These are phyloP conservation scores for Colletotrichum musicola DNA, from an alignment of 2,329 filamentous ascomycete species.

Conservation along the genomic window DNA sequence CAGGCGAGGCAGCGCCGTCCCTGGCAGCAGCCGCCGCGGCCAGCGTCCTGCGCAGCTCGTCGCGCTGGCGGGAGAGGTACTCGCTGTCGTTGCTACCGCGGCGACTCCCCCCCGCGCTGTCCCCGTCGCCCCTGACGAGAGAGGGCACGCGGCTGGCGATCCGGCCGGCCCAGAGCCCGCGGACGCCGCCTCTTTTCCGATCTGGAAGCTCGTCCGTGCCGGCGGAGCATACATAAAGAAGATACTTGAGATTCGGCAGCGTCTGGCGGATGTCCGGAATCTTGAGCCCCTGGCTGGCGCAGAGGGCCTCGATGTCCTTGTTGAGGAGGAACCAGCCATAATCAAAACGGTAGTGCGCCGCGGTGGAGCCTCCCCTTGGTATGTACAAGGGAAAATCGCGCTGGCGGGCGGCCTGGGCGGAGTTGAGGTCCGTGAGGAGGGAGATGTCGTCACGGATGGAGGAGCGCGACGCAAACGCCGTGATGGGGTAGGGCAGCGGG, in stretches of 20 bases:
- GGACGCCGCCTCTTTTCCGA: slow-evolving; percentile 71
- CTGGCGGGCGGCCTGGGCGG: slow-evolving; percentile 55
- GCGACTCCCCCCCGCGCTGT: slow-evolving; percentile 54
- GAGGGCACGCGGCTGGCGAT: slow-evolving; percentile 50
- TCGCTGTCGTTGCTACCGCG: slow-evolving; percentile 61
- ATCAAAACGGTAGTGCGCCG: slow-evolving; percentile 90
- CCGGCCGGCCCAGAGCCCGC: slow-evolving; percentile 67
- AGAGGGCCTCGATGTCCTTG: slow-evolving; percentile 86
- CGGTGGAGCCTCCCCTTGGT: slow-evolving; percentile 69
- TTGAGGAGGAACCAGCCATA: slow-evolving; percentile 98
- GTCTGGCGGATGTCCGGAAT: slow-evolving; percentile 93
- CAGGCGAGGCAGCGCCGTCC: slow-evolving; percentile 41
- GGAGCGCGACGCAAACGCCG: slow-evolving; percentile 78
- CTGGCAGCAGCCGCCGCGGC: slow-evolving; percentile 44
- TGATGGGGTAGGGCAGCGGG: slow-evolving; percentile 84
- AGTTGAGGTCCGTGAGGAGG: slow-evolving; percentile 56
- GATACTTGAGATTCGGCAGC: slow-evolving; percentile 91
- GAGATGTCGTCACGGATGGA: slow-evolving; percentile 82
- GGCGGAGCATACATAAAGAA: slow-evolving; percentile 89
- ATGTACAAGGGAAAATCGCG: slow-evolving; percentile 85
- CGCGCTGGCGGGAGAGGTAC: slow-evolving; percentile 52
- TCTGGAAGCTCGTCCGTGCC: slow-evolving; percentile 75
- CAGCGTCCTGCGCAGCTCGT: slow-evolving; percentile 55
- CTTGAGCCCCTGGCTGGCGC: slow-evolving; percentile 75
- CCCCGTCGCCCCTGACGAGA: slow-evolving; percentile 48